Conservation (phyloP, 352 stramenopile genomes). For the Phytophthora nicotianae region DNA sequence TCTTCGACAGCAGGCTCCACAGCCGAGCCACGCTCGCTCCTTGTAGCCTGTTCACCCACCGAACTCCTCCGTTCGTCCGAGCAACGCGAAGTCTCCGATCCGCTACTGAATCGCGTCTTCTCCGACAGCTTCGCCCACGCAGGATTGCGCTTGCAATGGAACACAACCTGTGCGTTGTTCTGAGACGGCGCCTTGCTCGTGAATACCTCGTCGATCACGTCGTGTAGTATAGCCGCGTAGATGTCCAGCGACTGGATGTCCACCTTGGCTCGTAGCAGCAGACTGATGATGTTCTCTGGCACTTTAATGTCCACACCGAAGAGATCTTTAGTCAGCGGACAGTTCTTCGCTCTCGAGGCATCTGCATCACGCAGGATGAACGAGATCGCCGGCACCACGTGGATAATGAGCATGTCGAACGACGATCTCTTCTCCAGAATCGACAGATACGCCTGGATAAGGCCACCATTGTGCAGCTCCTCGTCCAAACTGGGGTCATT, state of each 20-base stretch:
- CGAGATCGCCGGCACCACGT: conserved; percentile 77
- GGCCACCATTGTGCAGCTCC: conserved; percentile 59
- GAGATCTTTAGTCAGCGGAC: conserved; percentile 73
- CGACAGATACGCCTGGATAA: conserved; percentile 74
- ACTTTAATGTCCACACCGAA: conserved; percentile 60
- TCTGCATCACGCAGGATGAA: conserved; percentile 83
- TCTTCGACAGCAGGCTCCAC: conserved; percentile 17
- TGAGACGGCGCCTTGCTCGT: conserved; percentile 57
- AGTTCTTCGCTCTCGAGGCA: conserved; percentile 63
- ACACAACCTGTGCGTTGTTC: conserved; percentile 75
- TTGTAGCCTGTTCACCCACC: conserved; percentile 20
- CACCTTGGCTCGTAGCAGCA: conserved; percentile 65
- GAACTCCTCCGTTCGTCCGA: conserved; percentile 49
- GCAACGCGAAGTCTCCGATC: conserved; percentile 38
- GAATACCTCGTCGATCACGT: conserved; percentile 80
- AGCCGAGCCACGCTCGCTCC: conserved; percentile 20
- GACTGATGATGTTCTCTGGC: conserved; percentile 55
- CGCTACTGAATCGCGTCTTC: conserved; percentile 44
- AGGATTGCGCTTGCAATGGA: conserved; percentile 70
- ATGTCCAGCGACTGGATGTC: conserved; percentile 73
- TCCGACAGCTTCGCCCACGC: conserved; percentile 68
- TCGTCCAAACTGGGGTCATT: conserved; percentile 68
- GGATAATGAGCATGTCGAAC: conserved; percentile 90
- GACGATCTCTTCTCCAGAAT: conserved; percentile 67
- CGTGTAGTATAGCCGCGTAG: conserved; percentile 77